Conservation (phyloP, 2,329 filamentous ascomycete genomes). For the Neonectria ditissima region DNA sequence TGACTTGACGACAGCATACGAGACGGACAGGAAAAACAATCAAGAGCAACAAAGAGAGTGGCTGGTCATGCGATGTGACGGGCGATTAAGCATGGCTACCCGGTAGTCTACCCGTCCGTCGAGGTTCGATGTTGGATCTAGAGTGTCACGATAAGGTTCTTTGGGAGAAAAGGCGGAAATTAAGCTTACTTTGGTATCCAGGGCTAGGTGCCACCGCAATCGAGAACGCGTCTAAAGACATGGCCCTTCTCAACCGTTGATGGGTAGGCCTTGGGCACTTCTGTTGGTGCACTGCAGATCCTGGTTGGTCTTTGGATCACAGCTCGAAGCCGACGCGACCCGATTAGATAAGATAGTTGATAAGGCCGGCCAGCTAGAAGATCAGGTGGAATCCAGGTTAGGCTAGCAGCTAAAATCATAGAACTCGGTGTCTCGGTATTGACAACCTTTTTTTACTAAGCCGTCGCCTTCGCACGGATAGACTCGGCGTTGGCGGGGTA, state of each 20-base stretch:
- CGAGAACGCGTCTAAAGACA: not conserved
- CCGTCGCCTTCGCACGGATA: constrained; percentile 33
- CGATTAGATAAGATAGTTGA: constrained; percentile 17
- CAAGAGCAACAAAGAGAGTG: not conserved
- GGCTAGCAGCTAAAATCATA: constrained; percentile 15
- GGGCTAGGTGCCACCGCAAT: not conserved
- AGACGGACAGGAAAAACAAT: not conserved
- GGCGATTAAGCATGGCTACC: not conserved
- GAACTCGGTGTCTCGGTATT: constrained; percentile 27
- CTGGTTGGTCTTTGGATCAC: not conserved
- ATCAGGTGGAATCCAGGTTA: not conserved
- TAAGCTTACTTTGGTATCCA: not conserved
- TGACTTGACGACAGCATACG: not conserved
- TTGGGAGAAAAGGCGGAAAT: not conserved
- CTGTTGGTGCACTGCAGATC: not conserved
- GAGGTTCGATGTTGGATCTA: not conserved
- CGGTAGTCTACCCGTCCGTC: not conserved
- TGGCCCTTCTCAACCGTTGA: not conserved
- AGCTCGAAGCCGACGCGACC: not conserved
- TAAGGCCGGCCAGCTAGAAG: not conserved
- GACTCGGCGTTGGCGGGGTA: constrained; percentile 48
- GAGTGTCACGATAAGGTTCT: not conserved
- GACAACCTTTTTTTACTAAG: constrained; percentile 31
- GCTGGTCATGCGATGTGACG: not conserved
- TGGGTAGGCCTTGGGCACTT: not conserved